Evolutionary conservation across 805 yeast genomes (phyloP), one percentile per base, ranked within the genome.

Genomic region (Zygosaccharomyces bailii): DNA sequence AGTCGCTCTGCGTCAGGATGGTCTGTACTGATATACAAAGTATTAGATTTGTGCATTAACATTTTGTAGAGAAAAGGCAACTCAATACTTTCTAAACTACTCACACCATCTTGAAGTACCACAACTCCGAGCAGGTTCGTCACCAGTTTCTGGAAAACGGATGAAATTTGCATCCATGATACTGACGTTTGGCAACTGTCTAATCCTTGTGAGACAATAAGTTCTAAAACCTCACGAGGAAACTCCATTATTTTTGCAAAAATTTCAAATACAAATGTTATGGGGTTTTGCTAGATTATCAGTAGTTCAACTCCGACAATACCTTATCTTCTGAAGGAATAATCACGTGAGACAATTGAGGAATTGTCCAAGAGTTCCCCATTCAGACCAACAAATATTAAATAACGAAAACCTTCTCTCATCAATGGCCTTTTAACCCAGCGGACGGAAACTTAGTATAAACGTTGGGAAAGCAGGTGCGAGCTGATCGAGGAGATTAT

Each of bases 211-310:
- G 41, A 30, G 4, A 57, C 55, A 18, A 61, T 53, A 11, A 41
- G 49, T n/a, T 57, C 53, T 16, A 61, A 23, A 3, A 61, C 42
- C 30, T 61, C 66, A 20, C 48, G 40, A 2, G 66, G 66, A n/a
- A 61, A 42, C 30, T 40, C 34, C 55, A 50, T 50, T 7, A 29
- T 20, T 17, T 13, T 27, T 16, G 20, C 21, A 9, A 35, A 29
- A 29, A 27, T 16, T 16, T 27, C 17, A 9, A 14, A 19, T 7
- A n/a, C 31, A n/a, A 7, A n/a, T 27, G 31, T 4, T 27, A 27
- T 27, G 14, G 13, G 31, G 3, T 27, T n/a, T 11, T 27, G 13
- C 6, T 27, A n/a, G 14, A 27, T 27, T 16, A n/a, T 27, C 31
- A 27, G 13, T 27, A n/a, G 14, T 7, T 24, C 10, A 27, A 27